A percentile compares a stretch with the other conserved stretches of the same genome.
Conservation (phyloP, 1,284 basidiomycete genomes). For the Trichosporon faecale region DNA sequence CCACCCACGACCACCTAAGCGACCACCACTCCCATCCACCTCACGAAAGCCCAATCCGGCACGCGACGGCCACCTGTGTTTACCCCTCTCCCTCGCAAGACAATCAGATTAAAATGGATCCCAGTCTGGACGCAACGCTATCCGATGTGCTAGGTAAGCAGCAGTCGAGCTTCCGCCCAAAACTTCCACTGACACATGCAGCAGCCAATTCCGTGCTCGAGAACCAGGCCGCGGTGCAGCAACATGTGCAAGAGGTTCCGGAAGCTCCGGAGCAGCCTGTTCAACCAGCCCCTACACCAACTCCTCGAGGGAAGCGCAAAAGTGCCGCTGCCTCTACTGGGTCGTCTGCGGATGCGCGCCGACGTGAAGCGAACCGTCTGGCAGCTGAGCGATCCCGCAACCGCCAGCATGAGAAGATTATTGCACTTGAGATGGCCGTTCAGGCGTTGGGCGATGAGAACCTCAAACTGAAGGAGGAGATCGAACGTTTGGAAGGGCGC, state of each 20-base stretch:
- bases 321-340: not conserved
- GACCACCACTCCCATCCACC: not conserved
- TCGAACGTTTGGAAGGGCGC: conserved; percentile 33
- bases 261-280: not conserved
- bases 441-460: conserved; percentile 44
- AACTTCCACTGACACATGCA: not conserved
- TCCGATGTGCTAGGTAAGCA: conserved; percentile 22
- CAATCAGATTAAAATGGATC: conserved; percentile 17
- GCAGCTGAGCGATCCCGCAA: conserved; percentile 48
- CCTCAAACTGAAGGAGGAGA: conserved; percentile 38
- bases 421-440: conserved; percentile 38
- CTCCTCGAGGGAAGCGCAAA: conserved; percentile 3
- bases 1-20: conserved; percentile 9
- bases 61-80: not conserved
- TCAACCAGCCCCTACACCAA: not conserved
- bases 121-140: conserved; percentile 18
- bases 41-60: not conserved
- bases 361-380: conserved; percentile 50
- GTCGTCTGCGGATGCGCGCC: conserved; percentile 33
- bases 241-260: not conserved
- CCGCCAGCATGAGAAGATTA: conserved; percentile 39
- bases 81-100: not conserved
- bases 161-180: not conserved
- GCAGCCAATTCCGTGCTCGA: conserved; percentile 5
- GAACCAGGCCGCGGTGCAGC: not conserved